Evolutionary conservation across 208 protist genomes (phyloP), one percentile per base, ranked within the genome.

Genomic region (Trypanosoma mega): DNA sequence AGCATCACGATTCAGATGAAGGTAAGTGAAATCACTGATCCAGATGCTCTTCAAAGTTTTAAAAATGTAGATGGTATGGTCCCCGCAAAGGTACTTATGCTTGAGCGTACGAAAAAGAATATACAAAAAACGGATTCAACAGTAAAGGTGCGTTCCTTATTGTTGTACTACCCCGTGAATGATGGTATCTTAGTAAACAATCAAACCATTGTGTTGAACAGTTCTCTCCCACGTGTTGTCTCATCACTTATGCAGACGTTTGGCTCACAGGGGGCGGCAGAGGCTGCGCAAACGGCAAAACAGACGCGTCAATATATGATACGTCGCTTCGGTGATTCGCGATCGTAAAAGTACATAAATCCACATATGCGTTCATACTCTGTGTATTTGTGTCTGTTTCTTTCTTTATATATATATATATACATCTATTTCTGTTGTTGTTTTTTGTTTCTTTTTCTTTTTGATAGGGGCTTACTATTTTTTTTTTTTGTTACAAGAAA

Each of bases 51-150:
- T 24, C 24, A 44, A 29, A 72, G 70, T 9, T 81, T 87, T 47
- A 64, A 72, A 39, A 56, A 76, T 21, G 66, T 73, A 12, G 85
- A 96, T 51, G 87, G 87, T 20, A 82, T 96, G 62, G 52, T 80
- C 8, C 84, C 86, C 4, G 81, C 74, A n/a, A 85, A 87, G 68
- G 84, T 57, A 12, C 53, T 96, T 33, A 74, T 94, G 64, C 66
- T 96, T 11, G 90, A 96, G 72, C 72, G 90, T n/a, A 96, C 90
- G 3, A 96, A 94, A 73, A 73, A 76, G 12, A 76, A 96, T 53
- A 74, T 79, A 11, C 52, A 62, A 36, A 90, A 90, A 55, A 68
- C 72, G 6, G 90, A 96, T 63, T 85, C 85, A 6, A 96, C 90
- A 18, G 82, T 82, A 18, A 96, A 96, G 75, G 87, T 90, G 41